Evolutionary conservation across 164 flowering plant species (phyloP).

Genomic region (Vitis riparia): DNA sequence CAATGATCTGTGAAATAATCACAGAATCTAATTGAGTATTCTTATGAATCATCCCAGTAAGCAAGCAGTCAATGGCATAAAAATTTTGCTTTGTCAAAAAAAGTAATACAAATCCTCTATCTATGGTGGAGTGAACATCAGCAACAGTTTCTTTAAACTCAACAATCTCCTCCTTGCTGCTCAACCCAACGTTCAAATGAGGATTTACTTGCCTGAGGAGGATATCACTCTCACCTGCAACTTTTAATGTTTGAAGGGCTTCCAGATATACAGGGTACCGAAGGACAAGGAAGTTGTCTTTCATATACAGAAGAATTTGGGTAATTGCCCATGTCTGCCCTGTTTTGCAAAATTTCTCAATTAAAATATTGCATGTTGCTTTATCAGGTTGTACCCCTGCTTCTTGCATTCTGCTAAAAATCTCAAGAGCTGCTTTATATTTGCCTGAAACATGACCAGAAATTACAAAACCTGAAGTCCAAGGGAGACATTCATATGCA

Average conservation of each 20-base stretch:
- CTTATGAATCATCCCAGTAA: conserved; percentile 35
- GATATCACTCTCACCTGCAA: conserved; percentile 50
- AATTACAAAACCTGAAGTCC: too few relatives aligned
- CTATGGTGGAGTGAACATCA: conserved; percentile 25
- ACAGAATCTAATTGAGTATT: conserved; percentile 34
- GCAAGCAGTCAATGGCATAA: conserved; percentile 53
- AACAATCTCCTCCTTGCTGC: conserved; percentile 15
- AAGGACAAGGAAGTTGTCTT: conserved; percentile 58
- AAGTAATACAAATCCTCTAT: conserved; percentile 37
- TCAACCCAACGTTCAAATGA: conserved; percentile 42
- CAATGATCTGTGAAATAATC: conserved; percentile 48
- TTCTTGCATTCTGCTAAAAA: conserved; percentile 85
- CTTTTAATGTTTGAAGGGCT: conserved; percentile 52
- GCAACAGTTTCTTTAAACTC: neutral
- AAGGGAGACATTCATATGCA: neutral
- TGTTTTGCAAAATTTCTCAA: conserved; percentile 61
- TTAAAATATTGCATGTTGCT: conserved; percentile 81
- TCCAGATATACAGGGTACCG: conserved; percentile 64
- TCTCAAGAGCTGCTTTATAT: conserved; percentile 59
- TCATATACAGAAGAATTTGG: conserved; percentile 72
- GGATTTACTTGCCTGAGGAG: conserved; percentile 77
- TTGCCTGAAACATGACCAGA: conserved; percentile 46
- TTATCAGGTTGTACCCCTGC: conserved; percentile 82
- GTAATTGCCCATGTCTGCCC: conserved; percentile 48
- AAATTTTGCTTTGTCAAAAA: conserved; percentile 54